Conservation (phyloP, 1,284 basidiomycete species). For the Cryptococcus jaspeensis region DNA sequence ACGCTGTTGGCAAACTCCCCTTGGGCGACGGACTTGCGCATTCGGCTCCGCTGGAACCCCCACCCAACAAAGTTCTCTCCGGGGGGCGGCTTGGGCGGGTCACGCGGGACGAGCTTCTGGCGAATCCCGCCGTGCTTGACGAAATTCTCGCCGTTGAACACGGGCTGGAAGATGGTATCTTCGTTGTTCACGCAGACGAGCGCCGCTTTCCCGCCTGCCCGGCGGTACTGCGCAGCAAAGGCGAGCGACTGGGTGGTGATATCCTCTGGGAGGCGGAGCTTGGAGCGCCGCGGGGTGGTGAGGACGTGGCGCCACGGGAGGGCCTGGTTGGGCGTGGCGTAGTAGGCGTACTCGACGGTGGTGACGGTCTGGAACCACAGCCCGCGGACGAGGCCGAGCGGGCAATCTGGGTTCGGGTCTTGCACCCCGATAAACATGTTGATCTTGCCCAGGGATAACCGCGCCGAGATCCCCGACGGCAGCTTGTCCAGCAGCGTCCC, state of each 20-base stretch:
- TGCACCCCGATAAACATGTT: conserved; percentile 68
- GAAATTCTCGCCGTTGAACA: conserved; percentile 44
- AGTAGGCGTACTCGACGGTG: conserved; percentile 62
- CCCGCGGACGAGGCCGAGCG: conserved; percentile 67
- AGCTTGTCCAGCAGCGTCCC: conserved; percentile 52
- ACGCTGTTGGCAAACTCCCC: conserved; percentile 27
- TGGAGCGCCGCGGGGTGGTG: conserved; percentile 52
- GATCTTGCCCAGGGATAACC: conserved; percentile 64
- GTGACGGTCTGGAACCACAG: conserved; percentile 63
- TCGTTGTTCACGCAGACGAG: conserved; percentile 34
- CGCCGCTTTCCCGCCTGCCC: conserved; percentile 43
- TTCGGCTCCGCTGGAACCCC: conserved; percentile 33
- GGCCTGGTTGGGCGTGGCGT: conserved; percentile 52
- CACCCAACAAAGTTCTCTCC: conserved; percentile 29
- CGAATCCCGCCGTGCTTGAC: conserved; percentile 22
- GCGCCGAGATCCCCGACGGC: conserved; percentile 60
- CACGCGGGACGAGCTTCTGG: conserved; percentile 15
- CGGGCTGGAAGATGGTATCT: conserved; percentile 37
- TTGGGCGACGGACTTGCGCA: not conserved
- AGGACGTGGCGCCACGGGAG: conserved; percentile 55
- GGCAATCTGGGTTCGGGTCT: conserved; percentile 72
- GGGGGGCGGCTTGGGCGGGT: conserved; percentile 8
- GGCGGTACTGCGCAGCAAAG: conserved; percentile 53
- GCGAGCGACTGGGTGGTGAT: conserved; percentile 61
- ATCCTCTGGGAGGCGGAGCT: conserved; percentile 60